Percentiles rank a stretch among this genome's conserved stretches.
phyloP scores from a whole-genome alignment of 768 basidiomycete genomes.

The Mycena chlorophos region DNA sequence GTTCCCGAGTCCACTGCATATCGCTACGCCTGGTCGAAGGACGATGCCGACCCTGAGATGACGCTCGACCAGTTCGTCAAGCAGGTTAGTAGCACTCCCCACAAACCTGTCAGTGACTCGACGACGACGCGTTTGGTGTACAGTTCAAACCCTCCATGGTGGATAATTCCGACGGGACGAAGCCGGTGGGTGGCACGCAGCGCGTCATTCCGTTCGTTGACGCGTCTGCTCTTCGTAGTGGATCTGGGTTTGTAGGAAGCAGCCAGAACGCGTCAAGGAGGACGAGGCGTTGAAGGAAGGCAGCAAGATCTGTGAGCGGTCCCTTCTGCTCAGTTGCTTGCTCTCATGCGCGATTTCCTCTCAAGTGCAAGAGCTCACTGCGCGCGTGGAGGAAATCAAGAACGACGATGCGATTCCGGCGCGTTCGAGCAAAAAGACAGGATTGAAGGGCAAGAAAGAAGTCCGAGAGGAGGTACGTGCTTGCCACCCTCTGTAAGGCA shows the following conservation, averaged over 20 bases:
- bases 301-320: constrained; percentile 39
- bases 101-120: too few relatives aligned
- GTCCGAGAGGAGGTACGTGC: constrained; percentile 60
- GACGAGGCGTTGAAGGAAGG: constrained; percentile 49
- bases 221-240: constrained; percentile 42
- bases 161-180: constrained; percentile 65
- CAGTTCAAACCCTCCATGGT: constrained; percentile 80
- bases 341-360: background rate
- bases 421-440: constrained; percentile 71
- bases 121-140: too few relatives aligned
- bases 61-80: constrained; percentile 57
- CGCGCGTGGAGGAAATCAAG: constrained; percentile 63
- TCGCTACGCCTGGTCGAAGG: constrained; percentile 62
- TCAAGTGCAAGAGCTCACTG: constrained; percentile 58
- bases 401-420: constrained; percentile 65
- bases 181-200: constrained; percentile 59
- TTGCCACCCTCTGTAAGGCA: constrained; percentile 57
- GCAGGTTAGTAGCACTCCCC: constrained; percentile 41
- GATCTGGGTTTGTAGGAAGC: constrained; percentile 56
- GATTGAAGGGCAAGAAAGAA: constrained; percentile 74
- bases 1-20: constrained; percentile 39
- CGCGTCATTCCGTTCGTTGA: background rate
- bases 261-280: constrained; percentile 24
- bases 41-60: too few relatives aligned
- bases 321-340: background rate